phyloP scores from a whole-genome alignment of 257 asterid species.

The Plantago major region DNA sequence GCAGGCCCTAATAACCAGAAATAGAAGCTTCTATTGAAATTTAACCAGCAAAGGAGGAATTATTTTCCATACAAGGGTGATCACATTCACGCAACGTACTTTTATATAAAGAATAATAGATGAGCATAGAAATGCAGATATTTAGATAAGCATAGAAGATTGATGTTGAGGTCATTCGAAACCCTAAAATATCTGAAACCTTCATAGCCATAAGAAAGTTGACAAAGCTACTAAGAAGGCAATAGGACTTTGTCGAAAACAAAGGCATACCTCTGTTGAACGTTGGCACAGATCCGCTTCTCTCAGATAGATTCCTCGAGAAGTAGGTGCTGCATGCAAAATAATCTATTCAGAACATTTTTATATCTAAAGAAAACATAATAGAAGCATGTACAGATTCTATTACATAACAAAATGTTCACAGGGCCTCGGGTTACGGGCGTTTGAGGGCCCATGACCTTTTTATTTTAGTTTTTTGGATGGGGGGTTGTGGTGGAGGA shows the following conservation, averaged over 20 bases:
- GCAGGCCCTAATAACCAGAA: too few species aligned
- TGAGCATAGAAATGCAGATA: background rate
- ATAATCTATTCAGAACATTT: background rate
- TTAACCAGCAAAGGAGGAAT: too few species aligned
- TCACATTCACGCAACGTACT: too few species aligned
- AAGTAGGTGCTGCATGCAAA: conserved; percentile 62
- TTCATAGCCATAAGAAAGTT: background rate
- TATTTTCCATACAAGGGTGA: too few species aligned
- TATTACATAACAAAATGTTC: background rate
- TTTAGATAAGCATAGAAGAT: conserved; percentile 4
- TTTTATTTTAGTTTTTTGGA: too few species aligned
- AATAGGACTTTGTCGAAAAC: conserved; percentile 16
- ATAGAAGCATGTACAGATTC: background rate
- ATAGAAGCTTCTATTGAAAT: too few species aligned
- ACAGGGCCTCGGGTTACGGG: too few species aligned
- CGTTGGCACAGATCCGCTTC: conserved; percentile 66
- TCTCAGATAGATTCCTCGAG: conserved; percentile 91
- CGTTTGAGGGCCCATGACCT: too few species aligned
- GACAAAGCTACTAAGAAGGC: conserved; percentile 8
- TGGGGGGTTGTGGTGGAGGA: too few species aligned
- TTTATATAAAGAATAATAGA: background rate
- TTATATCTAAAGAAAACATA: background rate
- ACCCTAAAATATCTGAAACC: conserved; percentile 14
- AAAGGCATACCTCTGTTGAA: conserved; percentile 68
- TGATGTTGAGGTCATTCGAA: conserved; percentile 7